phyloP scores from a whole-genome alignment of 164 flowering plant genomes.

The Vitis riparia region DNA sequence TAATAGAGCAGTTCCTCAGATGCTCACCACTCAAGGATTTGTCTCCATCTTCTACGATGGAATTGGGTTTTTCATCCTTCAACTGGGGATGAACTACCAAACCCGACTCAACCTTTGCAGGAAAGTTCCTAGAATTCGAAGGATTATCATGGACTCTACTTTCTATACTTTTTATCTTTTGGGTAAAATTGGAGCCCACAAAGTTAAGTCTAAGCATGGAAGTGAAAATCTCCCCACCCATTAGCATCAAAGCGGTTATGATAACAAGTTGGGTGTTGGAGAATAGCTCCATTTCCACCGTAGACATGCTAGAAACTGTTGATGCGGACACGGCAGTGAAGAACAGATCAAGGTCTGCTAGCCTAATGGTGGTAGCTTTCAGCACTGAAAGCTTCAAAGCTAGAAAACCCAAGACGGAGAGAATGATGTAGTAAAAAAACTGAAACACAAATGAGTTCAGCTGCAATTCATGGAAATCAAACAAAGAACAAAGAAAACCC shows the following conservation, averaged over 20 bases:
- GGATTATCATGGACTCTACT: not conserved
- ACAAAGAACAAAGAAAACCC: not conserved
- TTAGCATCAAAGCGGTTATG: slow-evolving; percentile 60
- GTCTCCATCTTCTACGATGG: not conserved
- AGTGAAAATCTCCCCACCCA: slow-evolving; percentile 77
- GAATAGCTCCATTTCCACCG: slow-evolving; percentile 85
- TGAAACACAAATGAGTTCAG: slow-evolving; percentile 41
- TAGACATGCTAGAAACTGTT: slow-evolving; percentile 79
- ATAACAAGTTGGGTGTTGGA: slow-evolving; percentile 65
- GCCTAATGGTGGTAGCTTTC: slow-evolving; percentile 17
- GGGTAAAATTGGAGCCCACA: slow-evolving; percentile 13
- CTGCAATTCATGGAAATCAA: slow-evolving; percentile 7
- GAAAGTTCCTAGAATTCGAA: not conserved
- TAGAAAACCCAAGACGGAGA: slow-evolving; percentile 47
- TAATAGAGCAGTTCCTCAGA: slow-evolving; percentile 19
- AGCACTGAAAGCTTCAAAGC: slow-evolving; percentile 36
- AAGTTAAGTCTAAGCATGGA: slow-evolving; percentile 52
- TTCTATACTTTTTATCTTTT: not conserved
- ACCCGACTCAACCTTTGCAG: slow-evolving; percentile 16
- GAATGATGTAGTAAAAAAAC: slow-evolving; percentile 36
- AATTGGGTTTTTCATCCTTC: not conserved
- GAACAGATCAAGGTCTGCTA: slow-evolving; percentile 46
- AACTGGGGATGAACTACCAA: not conserved
- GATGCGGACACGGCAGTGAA: slow-evolving; percentile 82
- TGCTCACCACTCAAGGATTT: not conserved